Base-by-base conservation (phyloP, 768 basidiomycete species). In the Tubosaeta sp. region DNA sequence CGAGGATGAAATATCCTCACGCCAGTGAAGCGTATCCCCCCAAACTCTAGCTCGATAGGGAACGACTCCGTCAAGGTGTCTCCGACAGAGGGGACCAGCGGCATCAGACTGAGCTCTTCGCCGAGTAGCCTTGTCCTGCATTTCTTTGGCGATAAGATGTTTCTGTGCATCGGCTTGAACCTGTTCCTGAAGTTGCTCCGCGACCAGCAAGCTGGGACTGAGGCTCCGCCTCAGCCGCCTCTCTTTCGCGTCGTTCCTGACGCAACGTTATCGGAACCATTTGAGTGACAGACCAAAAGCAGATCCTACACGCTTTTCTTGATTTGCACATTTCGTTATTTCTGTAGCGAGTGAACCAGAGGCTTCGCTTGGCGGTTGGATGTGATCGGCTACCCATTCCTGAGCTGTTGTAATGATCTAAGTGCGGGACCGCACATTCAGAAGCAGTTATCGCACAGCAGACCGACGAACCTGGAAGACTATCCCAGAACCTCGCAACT, bases 1-100 rank as follows among this genome's bases (percentile, higher is more conserved):
- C 77, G 74, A 7, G 87, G 84, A 64, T 87, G 86, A 61, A 85
- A 89, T 39, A 89, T 71, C 62, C 79, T 84, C 45, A 91, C 88
- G 0, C 78, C 74, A 55, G 69, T 76, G 60, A 91, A 91, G 17
- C 62, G 67, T 32, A 84, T 72, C 0, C 80, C 86, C 33, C 77
- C 74, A 47, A 85, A 76, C 26, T 77, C 75, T 29, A 91, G 75
- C 45, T 84, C 79, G 11, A 69, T 54, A 9, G 68, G 67, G 61
- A 91, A 90, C 1, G 79, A 75, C 69, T 87, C 86, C 1, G 78
- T 83, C 43, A 79, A 75, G 1, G 76, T 79, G 41, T 82, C 78
- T 1, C 71, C 70, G 5, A 65, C 51, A 6, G 68, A 60, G 3
- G 85, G 83, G 2, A 83, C 78, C 86, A 0, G 86, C 86, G 9